Conservation (phyloP, 371 early-diverging fungal genomes). For the Rhizopus delemar region DNA sequence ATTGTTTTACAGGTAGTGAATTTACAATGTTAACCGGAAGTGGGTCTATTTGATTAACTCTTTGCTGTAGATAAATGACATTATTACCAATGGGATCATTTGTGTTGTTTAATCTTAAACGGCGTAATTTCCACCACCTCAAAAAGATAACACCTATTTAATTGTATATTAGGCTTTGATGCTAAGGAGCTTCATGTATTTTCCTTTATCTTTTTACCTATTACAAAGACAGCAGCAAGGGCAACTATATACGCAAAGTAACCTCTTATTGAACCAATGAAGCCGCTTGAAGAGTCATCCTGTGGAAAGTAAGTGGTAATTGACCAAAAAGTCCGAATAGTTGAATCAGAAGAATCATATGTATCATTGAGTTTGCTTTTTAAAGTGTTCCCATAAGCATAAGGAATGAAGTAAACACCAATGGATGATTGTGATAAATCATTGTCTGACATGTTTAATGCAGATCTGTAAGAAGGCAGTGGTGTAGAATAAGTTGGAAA, state of each 20-base stretch:
- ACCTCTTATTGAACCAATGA: conserved; percentile 27
- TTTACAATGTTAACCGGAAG: conserved; percentile 45
- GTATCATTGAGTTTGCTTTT: conserved; percentile 10
- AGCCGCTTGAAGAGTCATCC: conserved; percentile 8
- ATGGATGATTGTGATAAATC: conserved; percentile 19
- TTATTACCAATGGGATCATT: conserved; percentile 7
- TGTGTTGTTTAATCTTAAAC: conserved; percentile 20
- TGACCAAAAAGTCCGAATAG: conserved; percentile 13
- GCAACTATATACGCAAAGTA: conserved; percentile 48
- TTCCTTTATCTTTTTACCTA: conserved; percentile 26
- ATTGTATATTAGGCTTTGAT: neutral
- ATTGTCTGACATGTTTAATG: conserved; percentile 32
- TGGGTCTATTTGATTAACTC: conserved; percentile 29
- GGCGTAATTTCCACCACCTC: conserved; percentile 48
- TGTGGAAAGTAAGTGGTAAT: conserved; percentile 19
- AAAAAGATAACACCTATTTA: conserved; percentile 37
- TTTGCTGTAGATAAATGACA: conserved; percentile 22
- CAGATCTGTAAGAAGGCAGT: conserved; percentile 18
- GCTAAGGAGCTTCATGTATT: neutral
- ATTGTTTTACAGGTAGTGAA: conserved; percentile 20
- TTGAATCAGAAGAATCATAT: conserved; percentile 13
- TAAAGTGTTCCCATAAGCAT: conserved; percentile 22
- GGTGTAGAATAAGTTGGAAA: conserved; percentile 11
- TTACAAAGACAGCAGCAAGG: conserved; percentile 35
- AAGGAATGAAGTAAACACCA: conserved; percentile 26